A percentile compares a stretch with the other conserved stretches of the same genome.
phyloP scores from a whole-genome alignment of 2,329 filamentous ascomycete species.

The Neoascochyta sp. region DNA sequence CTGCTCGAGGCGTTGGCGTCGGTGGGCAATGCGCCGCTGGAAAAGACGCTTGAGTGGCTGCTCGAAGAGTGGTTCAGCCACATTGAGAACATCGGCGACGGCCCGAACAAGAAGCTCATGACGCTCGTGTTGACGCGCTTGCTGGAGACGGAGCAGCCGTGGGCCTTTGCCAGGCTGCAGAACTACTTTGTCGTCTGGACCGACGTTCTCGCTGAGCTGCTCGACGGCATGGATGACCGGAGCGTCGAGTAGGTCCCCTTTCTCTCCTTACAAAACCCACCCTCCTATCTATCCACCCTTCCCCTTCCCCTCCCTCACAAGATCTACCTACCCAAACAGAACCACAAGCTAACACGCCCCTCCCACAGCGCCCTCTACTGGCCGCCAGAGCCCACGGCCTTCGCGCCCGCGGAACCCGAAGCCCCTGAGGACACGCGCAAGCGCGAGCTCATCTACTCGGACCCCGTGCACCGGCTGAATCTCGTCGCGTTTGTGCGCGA shows the following conservation, averaged over 20 bases:
- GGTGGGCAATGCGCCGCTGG: slow-evolving; percentile 16
- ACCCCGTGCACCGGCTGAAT: slow-evolving; percentile 66
- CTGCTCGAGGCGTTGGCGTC: slow-evolving; percentile 57
- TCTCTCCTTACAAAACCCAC: not conserved
- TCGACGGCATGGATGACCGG: slow-evolving; percentile 55
- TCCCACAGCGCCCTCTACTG: slow-evolving; percentile 43
- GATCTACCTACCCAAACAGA: not conserved
- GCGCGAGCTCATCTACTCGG: slow-evolving; percentile 53
- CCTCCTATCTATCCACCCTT: not conserved
- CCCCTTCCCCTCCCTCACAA: not conserved
- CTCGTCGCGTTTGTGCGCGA: slow-evolving; percentile 62
- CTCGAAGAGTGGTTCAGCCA: slow-evolving; percentile 63
- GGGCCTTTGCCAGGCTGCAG: slow-evolving; percentile 62
- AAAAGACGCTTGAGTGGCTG: slow-evolving; percentile 46
- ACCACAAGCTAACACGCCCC: slow-evolving; percentile 2
- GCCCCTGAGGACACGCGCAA: slow-evolving; percentile 46
- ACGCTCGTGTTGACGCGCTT: slow-evolving; percentile 69
- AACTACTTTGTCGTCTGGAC: slow-evolving; percentile 75
- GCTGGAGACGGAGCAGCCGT: slow-evolving; percentile 58
- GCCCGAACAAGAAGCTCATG: slow-evolving; percentile 66
- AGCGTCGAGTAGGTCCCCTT: slow-evolving; percentile 31
- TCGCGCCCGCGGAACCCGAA: slow-evolving; percentile 32
- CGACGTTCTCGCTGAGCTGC: slow-evolving; percentile 62
- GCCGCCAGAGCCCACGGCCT: slow-evolving; percentile 29
- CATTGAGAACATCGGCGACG: slow-evolving; percentile 64